Evolutionary conservation across 192 early-diverging fungal genomes (phyloP).

Genomic region (Mortierella antarctica): DNA sequence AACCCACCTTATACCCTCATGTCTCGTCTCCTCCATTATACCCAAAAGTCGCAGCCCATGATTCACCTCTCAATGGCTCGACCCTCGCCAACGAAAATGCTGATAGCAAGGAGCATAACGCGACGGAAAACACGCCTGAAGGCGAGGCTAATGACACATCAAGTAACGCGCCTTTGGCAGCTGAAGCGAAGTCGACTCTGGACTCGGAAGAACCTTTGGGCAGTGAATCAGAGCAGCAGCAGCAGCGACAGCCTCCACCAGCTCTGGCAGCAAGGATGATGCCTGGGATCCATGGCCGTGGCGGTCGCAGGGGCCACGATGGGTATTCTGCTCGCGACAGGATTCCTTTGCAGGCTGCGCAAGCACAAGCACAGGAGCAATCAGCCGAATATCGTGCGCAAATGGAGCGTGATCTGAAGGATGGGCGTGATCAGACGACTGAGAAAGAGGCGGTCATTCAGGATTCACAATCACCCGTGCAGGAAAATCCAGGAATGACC

Average conservation of each 20-base stretch:
- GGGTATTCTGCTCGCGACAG: constrained; percentile 7
- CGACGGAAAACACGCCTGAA: too few relatives aligned
- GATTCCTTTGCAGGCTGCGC: constrained; percentile 17
- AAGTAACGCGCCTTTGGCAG: too few relatives aligned
- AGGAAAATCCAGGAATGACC: background rate
- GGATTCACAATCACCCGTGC: background rate
- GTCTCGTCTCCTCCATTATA: too few relatives aligned
- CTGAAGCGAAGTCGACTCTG: too few relatives aligned
- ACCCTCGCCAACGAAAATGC: too few relatives aligned
- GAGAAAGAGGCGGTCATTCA: constrained; percentile 6
- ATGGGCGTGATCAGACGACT: background rate
- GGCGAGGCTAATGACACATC: too few relatives aligned
- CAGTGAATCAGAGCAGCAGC: background rate
- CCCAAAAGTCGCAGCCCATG: too few relatives aligned
- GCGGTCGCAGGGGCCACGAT: constrained; percentile 17
- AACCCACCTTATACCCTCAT: too few relatives aligned
- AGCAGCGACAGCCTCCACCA: constrained; percentile 2
- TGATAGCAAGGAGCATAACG: too few relatives aligned
- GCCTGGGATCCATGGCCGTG: constrained; percentile 21
- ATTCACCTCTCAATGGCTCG: too few relatives aligned
- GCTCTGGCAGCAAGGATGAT: constrained; percentile 31
- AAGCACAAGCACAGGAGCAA: constrained; percentile 23
- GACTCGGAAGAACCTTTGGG: background rate
- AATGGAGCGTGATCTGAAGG: background rate
- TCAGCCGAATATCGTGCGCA: constrained; percentile 13